A percentile compares a stretch with the other conserved stretches of the same genome.
These are phyloP conservation scores for Xylariaceae sp. DNA, from an alignment of 2,329 filamentous ascomycete species.

Conservation along the genomic window DNA sequence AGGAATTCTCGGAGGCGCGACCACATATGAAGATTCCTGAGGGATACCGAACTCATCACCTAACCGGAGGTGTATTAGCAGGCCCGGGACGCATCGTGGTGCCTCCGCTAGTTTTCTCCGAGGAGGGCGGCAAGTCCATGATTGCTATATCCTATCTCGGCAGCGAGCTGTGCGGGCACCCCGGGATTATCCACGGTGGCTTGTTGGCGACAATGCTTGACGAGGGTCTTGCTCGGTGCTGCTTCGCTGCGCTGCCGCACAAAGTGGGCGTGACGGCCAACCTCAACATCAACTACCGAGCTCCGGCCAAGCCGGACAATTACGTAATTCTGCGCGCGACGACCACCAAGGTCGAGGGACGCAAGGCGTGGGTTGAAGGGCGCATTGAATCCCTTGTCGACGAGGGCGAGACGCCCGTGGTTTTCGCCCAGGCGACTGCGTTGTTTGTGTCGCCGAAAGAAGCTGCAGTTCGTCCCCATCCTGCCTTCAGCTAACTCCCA, in stretches of 20 bases:
- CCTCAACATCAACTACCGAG: slow-evolving; percentile 76
- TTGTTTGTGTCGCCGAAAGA: slow-evolving; percentile 86
- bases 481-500: neutral
- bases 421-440: slow-evolving; percentile 77
- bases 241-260: slow-evolving; percentile 82
- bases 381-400: slow-evolving; percentile 72
- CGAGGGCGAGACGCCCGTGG: slow-evolving; percentile 57
- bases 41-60: slow-evolving; percentile 63
- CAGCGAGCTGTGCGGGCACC: slow-evolving; percentile 77
- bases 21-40: slow-evolving; percentile 84
- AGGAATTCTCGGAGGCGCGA: slow-evolving; percentile 68
- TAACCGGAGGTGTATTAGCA: slow-evolving; percentile 76
- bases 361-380: slow-evolving; percentile 92
- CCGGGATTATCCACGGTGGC: slow-evolving; percentile 85
- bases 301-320: slow-evolving; percentile 68
- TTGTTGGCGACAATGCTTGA: slow-evolving; percentile 89
- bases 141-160: slow-evolving; percentile 76
- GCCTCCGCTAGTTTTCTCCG: slow-evolving; percentile 73
- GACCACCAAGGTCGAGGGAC: slow-evolving; percentile 81
- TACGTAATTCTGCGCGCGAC: slow-evolving; percentile 75
- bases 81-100: slow-evolving; percentile 74
- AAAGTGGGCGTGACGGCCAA: slow-evolving; percentile 83
- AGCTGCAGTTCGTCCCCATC: slow-evolving; percentile 62
- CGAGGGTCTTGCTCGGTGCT: slow-evolving; percentile 82
- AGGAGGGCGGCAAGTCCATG: slow-evolving; percentile 63